phyloP scores from a whole-genome alignment of 1,284 basidiomycete genomes.

The Pseudozyma flocculosa region DNA sequence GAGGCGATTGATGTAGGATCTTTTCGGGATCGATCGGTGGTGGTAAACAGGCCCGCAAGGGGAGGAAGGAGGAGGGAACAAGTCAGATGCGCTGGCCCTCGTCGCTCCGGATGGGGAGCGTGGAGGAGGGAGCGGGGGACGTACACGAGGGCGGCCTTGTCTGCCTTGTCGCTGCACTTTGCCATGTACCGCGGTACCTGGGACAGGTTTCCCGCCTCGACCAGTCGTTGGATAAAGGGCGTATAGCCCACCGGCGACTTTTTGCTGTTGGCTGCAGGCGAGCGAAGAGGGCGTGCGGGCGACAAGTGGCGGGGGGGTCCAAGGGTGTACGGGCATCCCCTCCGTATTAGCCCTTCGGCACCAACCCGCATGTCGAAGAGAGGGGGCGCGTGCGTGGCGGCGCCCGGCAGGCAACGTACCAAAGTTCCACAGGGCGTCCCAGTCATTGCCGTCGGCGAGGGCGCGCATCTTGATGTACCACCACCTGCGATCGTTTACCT shows the following conservation, averaged over 20 bases:
- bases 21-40: neutral
- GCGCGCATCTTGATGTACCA: slow-evolving; percentile 44
- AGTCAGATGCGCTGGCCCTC: too few relatives aligned
- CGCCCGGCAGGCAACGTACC: too few relatives aligned
- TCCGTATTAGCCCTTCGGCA: too few relatives aligned
- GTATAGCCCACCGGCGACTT: slow-evolving; percentile 88
- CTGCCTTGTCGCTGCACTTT: slow-evolving; percentile 41
- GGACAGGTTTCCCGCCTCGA: slow-evolving; percentile 35
- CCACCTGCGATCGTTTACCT: slow-evolving; percentile 46
- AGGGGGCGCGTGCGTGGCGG: neutral
- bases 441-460: slow-evolving; percentile 35
- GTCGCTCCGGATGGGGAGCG: too few relatives aligned
- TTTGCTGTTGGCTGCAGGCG: slow-evolving; percentile 52
- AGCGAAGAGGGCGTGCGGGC: too few relatives aligned
- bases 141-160: slow-evolving; percentile 18
- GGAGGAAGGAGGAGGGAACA: neutral
- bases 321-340: too few relatives aligned
- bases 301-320: too few relatives aligned
- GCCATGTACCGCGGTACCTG: slow-evolving; percentile 42
- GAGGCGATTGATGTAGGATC: slow-evolving; percentile 14
- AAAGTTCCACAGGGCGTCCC: slow-evolving; percentile 42
- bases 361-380: too few relatives aligned
- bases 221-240: slow-evolving; percentile 41
- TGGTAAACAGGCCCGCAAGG: neutral
- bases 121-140: neutral